Percentiles rank a stretch among this genome's conserved stretches.
Conservation (phyloP, 441 rosid genomes). For the Gossypium schwendimanii region DNA sequence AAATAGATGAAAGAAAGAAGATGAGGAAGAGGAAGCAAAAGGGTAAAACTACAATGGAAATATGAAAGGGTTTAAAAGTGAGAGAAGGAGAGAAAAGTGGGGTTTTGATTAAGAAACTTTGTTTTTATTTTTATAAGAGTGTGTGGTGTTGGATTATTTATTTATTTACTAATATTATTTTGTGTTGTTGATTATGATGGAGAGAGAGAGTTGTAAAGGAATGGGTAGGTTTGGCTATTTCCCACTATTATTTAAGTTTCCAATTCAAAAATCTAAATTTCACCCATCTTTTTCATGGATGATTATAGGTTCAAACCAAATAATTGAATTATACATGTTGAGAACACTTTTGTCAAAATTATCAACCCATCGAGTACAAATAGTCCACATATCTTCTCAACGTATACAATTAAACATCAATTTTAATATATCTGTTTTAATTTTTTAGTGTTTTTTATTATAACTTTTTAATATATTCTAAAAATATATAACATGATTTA, state of each 20-base stretch:
- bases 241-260: constrained; percentile 5
- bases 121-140: not conserved
- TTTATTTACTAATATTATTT: not conserved
- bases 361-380: not conserved
- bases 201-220: constrained; percentile 6
- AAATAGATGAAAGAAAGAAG: constrained; percentile 7
- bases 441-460: not conserved
- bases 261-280: not conserved
- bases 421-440: too few relatives aligned
- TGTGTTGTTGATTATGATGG: not conserved
- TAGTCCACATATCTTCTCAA: not conserved
- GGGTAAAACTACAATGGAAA: not conserved
- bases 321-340: not conserved
- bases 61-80: not conserved
- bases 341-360: not conserved
- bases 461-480: not conserved
- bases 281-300: not conserved
- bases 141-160: not conserved
- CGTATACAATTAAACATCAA: too few relatives aligned
- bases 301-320: not conserved
- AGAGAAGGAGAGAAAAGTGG: not conserved
- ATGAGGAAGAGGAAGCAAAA: constrained; percentile 9
- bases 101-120: not conserved
- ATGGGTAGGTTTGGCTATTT: constrained; percentile 19
- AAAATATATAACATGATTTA: not conserved